Evolutionary conservation across 2,329 filamentous ascomycete genomes (phyloP).

Genomic region (Verticillium longisporum): DNA sequence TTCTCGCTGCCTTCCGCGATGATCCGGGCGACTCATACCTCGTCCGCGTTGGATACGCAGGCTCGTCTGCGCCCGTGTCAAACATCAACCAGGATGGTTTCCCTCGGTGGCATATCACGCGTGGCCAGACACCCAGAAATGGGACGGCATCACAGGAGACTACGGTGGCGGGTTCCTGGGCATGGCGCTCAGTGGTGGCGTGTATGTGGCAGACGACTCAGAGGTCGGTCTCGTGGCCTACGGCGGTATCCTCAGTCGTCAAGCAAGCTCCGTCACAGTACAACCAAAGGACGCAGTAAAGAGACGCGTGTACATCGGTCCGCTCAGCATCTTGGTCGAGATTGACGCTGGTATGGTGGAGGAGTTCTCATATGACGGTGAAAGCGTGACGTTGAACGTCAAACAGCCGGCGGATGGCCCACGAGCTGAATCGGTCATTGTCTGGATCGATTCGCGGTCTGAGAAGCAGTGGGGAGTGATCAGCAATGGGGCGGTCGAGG

Average conservation of each 20-base stretch:
- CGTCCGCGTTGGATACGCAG: conserved; percentile 47
- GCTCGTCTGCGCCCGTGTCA: conserved; percentile 42
- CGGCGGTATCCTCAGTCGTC: conserved; percentile 32
- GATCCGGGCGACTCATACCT: conserved; percentile 39
- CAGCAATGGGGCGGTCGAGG: background rate
- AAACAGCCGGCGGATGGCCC: conserved; percentile 4
- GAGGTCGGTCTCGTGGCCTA: conserved; percentile 41
- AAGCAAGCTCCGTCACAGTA: conserved; percentile 22
- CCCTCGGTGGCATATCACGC: conserved; percentile 49
- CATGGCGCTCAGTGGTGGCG: conserved; percentile 38
- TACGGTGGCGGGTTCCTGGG: conserved; percentile 51
- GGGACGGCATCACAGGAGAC: conserved; percentile 51
- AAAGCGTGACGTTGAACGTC: background rate
- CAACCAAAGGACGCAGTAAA: conserved; percentile 37
- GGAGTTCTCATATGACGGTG: conserved; percentile 24
- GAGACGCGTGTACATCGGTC: conserved; percentile 40
- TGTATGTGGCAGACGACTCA: conserved; percentile 39
- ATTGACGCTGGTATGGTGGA: conserved; percentile 36
- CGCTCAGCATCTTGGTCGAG: conserved; percentile 30
- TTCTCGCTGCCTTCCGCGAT: conserved; percentile 43
- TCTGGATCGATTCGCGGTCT: conserved; percentile 28
- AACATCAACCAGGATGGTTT: conserved; percentile 51
- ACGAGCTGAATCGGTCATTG: conserved; percentile 18
- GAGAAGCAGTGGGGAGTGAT: conserved; percentile 6
- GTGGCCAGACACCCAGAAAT: conserved; percentile 45